Conservation (phyloP, 1,284 basidiomycete genomes). For the Cutaneotrichosporon cavernicola region DNA sequence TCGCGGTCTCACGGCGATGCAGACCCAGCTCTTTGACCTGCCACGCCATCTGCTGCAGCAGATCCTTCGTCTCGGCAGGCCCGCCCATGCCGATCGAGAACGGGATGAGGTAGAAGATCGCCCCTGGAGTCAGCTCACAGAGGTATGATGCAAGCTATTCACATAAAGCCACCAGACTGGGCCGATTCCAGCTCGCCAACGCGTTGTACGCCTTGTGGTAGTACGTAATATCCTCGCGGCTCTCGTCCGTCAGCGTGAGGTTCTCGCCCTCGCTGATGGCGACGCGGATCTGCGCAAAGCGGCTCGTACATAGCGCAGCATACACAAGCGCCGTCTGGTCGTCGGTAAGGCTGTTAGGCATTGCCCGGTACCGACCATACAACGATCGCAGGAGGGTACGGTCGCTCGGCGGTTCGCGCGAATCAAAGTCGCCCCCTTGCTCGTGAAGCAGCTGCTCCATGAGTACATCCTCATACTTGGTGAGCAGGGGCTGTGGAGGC, state of each 20-base stretch:
- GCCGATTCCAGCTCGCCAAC: constrained; percentile 27
- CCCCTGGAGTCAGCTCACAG: constrained; percentile 17
- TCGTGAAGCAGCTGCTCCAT: constrained; percentile 22
- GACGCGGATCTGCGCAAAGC: constrained; percentile 22
- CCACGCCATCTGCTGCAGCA: constrained; percentile 34
- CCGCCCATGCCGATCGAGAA: constrained; percentile 29
- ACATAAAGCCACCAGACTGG: constrained; percentile 32
- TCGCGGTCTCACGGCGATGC: constrained; percentile 26
- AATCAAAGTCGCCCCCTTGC: constrained; percentile 4
- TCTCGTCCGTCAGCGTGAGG: not conserved
- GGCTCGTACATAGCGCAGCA: constrained; percentile 26
- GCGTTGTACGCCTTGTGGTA: constrained; percentile 30
- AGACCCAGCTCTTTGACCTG: constrained; percentile 32
- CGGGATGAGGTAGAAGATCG: constrained; percentile 30
- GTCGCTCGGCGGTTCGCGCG: constrained; percentile 2
- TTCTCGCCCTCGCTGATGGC: not conserved
- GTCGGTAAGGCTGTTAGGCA: constrained; percentile 27
- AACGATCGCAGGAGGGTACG: constrained; percentile 16
- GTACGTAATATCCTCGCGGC: constrained; percentile 35
- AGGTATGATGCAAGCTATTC: not conserved
- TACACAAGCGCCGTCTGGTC: constrained; percentile 30
- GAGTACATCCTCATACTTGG: constrained; percentile 26
- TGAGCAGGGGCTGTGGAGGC: constrained; percentile 12
- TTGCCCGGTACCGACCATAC: constrained; percentile 28
- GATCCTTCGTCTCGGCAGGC: constrained; percentile 24